phyloP scores from a whole-genome alignment of 2,329 filamentous ascomycete genomes.

The Bisporella sp. region DNA sequence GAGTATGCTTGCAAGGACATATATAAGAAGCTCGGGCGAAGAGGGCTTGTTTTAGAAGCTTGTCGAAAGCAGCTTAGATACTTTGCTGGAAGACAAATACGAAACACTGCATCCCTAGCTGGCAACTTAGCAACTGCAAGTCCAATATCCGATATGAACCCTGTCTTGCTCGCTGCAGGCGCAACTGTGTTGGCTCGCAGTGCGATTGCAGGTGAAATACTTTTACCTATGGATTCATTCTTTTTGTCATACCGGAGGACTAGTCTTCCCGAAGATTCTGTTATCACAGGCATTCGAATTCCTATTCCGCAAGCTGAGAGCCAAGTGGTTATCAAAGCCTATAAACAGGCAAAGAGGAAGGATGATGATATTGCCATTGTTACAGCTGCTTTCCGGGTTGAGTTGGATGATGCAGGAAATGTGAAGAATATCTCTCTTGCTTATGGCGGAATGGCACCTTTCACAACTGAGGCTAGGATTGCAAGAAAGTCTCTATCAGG shows the following conservation, averaged over 20 bases:
- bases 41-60: constrained; percentile 65
- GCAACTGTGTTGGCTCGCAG: constrained; percentile 71
- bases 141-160: constrained; percentile 91
- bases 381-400: constrained; percentile 73
- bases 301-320: constrained; percentile 61
- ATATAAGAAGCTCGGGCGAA: constrained; percentile 47
- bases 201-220: constrained; percentile 6
- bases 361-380: constrained; percentile 98
- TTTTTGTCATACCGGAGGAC: constrained; percentile 87
- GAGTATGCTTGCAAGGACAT: constrained; percentile 46
- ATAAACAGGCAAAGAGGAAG: constrained; percentile 93
- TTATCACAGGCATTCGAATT: constrained; percentile 77
- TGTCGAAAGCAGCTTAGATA: constrained; percentile 84
- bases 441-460: constrained; percentile 90
- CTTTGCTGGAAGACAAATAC: constrained; percentile 89
- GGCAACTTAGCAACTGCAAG: constrained; percentile 90
- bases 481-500: constrained; percentile 67
- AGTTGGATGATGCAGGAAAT: constrained; percentile 57
- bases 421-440: constrained; percentile 73
- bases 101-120: constrained; percentile 90
- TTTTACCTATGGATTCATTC: constrained; percentile 76
- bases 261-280: constrained; percentile 69
- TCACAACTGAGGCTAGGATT: constrained; percentile 72
- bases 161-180: constrained; percentile 80
- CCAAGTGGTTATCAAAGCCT: constrained; percentile 77